These are phyloP conservation scores for Solanum hybrid DNA, from an alignment of 305 asterid species.

Conservation along the genomic window DNA sequence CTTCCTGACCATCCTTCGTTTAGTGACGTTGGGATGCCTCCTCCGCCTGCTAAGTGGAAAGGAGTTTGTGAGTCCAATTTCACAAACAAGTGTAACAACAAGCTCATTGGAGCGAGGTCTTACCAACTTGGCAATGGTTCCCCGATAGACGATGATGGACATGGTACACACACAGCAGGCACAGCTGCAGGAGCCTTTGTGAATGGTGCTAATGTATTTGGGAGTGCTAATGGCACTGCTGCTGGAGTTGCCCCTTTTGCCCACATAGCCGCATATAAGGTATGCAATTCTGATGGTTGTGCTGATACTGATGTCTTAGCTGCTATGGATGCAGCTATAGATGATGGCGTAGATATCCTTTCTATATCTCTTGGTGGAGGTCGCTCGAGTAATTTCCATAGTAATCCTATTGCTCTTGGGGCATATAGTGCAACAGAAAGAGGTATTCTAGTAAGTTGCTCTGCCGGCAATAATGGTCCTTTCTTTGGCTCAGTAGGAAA, in stretches of 20 bases:
- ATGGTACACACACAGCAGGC: conserved; percentile 32
- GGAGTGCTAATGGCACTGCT: conserved; percentile 11
- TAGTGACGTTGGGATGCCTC: conserved; percentile 38
- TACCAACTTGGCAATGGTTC: conserved; percentile 5
- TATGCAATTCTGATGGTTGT: not conserved
- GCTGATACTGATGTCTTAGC: conserved; percentile 15
- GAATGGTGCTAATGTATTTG: not conserved
- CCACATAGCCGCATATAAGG: conserved; percentile 16
- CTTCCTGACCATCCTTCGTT: conserved; percentile 48
- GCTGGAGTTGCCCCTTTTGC: conserved; percentile 12
- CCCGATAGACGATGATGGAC: conserved; percentile 32
- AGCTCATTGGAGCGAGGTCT: conserved; percentile 45
- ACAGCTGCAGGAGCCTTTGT: conserved; percentile 10
- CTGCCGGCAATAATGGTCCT: conserved; percentile 39
- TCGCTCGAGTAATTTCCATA: not conserved
- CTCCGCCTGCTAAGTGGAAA: conserved; percentile 56
- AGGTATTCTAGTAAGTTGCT: conserved; percentile 47
- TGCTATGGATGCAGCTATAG: conserved; percentile 40
- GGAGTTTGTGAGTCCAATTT: conserved; percentile 37
- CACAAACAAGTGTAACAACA: conserved; percentile 35
- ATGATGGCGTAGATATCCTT: conserved; percentile 46
- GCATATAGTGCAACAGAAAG: conserved; percentile 33
- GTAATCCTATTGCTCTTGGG: conserved; percentile 24
- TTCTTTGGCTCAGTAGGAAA: not conserved
- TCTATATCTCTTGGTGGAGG: conserved; percentile 44